Conservation (phyloP, 2,329 filamentous ascomycete species). For the Aureobasidium sp. region DNA sequence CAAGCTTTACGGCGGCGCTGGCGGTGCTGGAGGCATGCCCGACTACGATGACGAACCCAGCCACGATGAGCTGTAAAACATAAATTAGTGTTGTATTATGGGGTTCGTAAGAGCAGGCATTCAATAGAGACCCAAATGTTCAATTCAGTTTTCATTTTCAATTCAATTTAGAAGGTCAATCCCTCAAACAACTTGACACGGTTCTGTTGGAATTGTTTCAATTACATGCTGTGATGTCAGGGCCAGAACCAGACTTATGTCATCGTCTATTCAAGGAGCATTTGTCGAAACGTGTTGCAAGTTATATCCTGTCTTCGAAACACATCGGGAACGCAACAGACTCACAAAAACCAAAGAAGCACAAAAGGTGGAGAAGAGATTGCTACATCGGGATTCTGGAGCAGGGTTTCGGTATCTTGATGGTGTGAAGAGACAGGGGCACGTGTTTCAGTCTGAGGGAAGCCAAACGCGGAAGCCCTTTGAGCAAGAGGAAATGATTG, state of each 20-base stretch:
- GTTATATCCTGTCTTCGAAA: background rate
- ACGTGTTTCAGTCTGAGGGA: slow-evolving; percentile 12
- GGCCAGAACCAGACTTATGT: too few species aligned
- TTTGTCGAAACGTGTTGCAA: background rate
- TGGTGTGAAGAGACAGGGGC: slow-evolving; percentile 1
- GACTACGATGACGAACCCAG: slow-evolving; percentile 58
- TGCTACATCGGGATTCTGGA: background rate
- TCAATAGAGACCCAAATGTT: slow-evolving; percentile 5
- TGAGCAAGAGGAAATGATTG: background rate
- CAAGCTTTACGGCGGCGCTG: slow-evolving; percentile 73
- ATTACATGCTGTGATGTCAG: background rate
- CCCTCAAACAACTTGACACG: background rate
- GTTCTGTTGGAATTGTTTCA: background rate
- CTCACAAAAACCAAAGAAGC: background rate
- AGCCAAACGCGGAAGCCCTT: slow-evolving; percentile 1
- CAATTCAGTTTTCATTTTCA: slow-evolving; percentile 1
- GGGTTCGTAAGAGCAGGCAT: slow-evolving; percentile 6
- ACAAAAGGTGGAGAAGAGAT: background rate
- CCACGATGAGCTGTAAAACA: slow-evolving; percentile 44
- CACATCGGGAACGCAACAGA: background rate
- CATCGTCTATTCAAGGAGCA: background rate
- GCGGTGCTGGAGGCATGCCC: slow-evolving; percentile 48
- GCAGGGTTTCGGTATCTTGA: background rate
- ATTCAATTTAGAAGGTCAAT: background rate
- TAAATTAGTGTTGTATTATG: background rate